Percentiles rank a stretch among this genome's conserved stretches.
Conservation (phyloP, 176 grass and related monocot genomes). For the Otatea glauca region DNA sequence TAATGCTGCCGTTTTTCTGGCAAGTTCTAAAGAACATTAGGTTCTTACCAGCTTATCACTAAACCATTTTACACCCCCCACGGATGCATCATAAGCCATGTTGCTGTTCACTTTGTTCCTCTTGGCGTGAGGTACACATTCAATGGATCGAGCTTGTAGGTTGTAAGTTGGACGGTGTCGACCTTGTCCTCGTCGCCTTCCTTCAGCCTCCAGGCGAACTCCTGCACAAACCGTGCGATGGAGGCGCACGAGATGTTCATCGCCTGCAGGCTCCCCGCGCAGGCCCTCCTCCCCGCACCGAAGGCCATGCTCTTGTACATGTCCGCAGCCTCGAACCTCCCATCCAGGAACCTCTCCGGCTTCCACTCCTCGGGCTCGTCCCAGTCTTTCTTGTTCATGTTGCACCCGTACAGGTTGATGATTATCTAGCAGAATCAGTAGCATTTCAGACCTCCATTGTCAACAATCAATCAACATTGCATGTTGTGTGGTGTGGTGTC, state of each 20-base stretch:
- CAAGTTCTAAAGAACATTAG: not conserved
- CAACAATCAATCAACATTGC: not conserved
- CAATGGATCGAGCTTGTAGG: constrained; percentile 62
- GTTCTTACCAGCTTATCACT: not conserved
- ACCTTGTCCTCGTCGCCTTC: constrained; percentile 77
- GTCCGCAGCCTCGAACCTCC: constrained; percentile 45
- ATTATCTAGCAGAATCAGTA: constrained; percentile 44
- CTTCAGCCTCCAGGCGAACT: constrained; percentile 70
- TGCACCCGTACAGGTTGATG: constrained; percentile 85
- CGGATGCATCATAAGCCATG: too few relatives aligned
- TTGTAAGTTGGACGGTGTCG: constrained; percentile 73
- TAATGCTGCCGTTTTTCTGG: not conserved
- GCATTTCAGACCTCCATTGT: not conserved
- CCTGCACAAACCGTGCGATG: constrained; percentile 75
- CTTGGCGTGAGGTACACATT: constrained; percentile 58
- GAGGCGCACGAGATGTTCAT: constrained; percentile 56
- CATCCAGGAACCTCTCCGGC: constrained; percentile 77
- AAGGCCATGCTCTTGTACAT: constrained; percentile 88
- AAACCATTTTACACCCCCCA: not conserved
- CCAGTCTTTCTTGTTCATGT: constrained; percentile 84
- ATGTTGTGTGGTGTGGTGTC: not conserved
- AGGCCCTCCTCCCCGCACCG: constrained; percentile 71
- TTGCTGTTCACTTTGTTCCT: constrained; percentile 25
- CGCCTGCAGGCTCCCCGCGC: constrained; percentile 69
- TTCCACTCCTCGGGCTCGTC: constrained; percentile 68